Base-by-base conservation (phyloP, 2,329 filamentous ascomycete species). In the Nemania bipapillata region DNA sequence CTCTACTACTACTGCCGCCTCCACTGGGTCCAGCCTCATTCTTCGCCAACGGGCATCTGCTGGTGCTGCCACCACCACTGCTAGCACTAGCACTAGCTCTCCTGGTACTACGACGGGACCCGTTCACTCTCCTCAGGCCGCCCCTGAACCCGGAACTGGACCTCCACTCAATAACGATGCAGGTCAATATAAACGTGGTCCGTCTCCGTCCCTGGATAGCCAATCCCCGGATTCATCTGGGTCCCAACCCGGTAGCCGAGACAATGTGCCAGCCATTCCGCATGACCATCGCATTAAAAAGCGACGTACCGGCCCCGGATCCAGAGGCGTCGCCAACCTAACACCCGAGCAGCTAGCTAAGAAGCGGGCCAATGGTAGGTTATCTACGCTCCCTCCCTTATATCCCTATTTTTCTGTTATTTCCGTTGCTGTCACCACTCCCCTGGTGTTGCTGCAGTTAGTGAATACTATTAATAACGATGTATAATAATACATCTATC, bases 321-420 rank as follows among this genome's bases (percentile, higher is more conserved):
- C 82, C 28, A 79, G 85, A 54, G 85, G 85, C 11, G 86, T 88
- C 49, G 86, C 86, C 59, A 90, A 91, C 74, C 85, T 91, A 77
- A 92, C 91, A 1, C 88, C 90, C 40, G 92, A 94, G 75, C 90
- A 94, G 79, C 83, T 94, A 58, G 87, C 89, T 66, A 92, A 92
- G 79, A 88, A 88, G 76, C 82, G 86, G 65, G 86, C 86, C 35
- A 88, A 87, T 75, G 86, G 86, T 87, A 78, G 75, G 63, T 54
- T 22, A 17, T n/a, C 15, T 15, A n/a, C 26, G 15, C n/a, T 58
- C 26, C n/a, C n/a, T 58, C 26, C 35, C 12, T 67, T 22, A 49
- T 22, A 57, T 57, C 52, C 26, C 24, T 50, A 24, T n/a, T 60
- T 24, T 50, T 11, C 53, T 32, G 20, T 17, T 40, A 52, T 26